Evolutionary conservation across 129 eudicot genomes (phyloP), one percentile per base, ranked within the genome.

Genomic region (Centrapalus pauciflorus): DNA sequence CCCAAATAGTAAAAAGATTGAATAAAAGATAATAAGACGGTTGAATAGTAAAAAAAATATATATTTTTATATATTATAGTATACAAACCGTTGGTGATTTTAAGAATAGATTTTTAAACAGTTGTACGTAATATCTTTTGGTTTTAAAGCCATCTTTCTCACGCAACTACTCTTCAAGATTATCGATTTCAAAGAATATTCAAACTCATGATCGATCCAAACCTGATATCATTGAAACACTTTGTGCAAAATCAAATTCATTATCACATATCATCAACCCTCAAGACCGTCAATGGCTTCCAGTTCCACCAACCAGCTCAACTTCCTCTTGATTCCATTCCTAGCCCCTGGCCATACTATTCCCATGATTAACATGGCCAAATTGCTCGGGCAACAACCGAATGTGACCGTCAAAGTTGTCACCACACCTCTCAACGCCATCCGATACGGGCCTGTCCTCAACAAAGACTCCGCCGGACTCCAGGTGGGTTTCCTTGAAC

Each of bases 351-450:
- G 89, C 62, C 89, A 84, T 62, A 73, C 80, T 24, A 77, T 80
- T 12, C 85, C 89, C 66, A 77, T 84, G 74, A 48, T 77, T 8
- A 77, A 80, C 71, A 80, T 84, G 34, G 83, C 89, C 61, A 77
- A 63, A 54, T 56, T 79, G 1, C 66, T 83, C 0, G 80, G 82
- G 3, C 65, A 73, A 3, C 78, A 72, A 50, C 75, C 75, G 9
- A 74, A 79, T 7, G 78, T 82, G 0, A 70, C 38, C 0, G 79
- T 85, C 77, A 79, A 85, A 61, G 54, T 85, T 13, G 56, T 76
- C 52, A 81, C 85, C 23, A 85, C 87, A 2, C 91, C 84, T 20
- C 29, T 76, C 37, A 85, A 85, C 66, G 80, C 80, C 37, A 5
- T 6, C 45, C 72, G 88, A 0, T 79, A 72, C 65, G 38, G 56